Base-by-base conservation (phyloP, 1,139 yeast genomes). In the Diutina neorugosa region DNA sequence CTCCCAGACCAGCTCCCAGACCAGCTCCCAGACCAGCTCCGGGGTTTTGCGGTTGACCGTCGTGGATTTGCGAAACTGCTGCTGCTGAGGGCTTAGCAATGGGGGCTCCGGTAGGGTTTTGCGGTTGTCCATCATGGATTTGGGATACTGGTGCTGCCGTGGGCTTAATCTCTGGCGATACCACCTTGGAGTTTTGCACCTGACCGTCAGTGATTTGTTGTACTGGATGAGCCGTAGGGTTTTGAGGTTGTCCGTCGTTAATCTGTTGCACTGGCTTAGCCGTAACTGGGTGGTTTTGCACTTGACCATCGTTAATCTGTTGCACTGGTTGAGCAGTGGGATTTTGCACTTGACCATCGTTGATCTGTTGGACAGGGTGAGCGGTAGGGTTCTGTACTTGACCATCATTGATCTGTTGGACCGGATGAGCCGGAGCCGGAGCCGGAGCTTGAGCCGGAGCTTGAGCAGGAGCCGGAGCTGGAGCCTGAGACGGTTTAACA, bases 71-170 rank as follows among this genome's bases (percentile, higher is more conserved):
- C 47, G 46, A 52, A 1, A 55, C 51, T 2, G 52, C 52, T 8
- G 54, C 41, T 23, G 52, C 48, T 3, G 50, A 19, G 44, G 52
- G 47, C 18, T 51, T 41, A 27, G 51, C 54, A 14, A 48, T 41
- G 41, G 54, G 54, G 54, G 51, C 51, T n/a, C 12, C n/a, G 21
- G 12, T 19, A 20, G 31, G 66, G 55, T 76, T 71, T 42, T 75
- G 86, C 60, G 80, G 70, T 70, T 81, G 86, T 55, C 77, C 78
- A 55, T 71, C 76, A 54, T 65, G 64, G 56, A 73, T 67, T 63
- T 70, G 74, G 54, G 64, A 61, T 27, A 66, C 68, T 49, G 60
- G 70, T 18, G 65, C 59, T 27, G 69, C 21, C 20, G 23, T 48
- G 19, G 52, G 51, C 21, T 55, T 23, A 25, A 16, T 62, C 57